Base-by-base conservation (phyloP, 2,329 filamentous ascomycete species). In the Microascus cirrosus region DNA sequence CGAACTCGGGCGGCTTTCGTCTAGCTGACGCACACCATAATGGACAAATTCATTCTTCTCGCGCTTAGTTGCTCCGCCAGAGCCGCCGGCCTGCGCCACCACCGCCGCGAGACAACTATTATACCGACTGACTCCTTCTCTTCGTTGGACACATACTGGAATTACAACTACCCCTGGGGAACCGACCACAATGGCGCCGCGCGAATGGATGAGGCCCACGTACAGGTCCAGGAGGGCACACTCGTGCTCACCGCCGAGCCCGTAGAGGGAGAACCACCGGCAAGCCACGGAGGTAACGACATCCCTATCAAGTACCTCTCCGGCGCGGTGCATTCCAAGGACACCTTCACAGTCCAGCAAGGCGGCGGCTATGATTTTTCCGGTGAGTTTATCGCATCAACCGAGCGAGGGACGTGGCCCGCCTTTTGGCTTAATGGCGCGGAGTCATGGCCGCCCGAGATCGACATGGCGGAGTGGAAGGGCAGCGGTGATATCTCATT, bases 391-490 rank as follows among this genome's bases (percentile, higher is more conserved):
- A 65, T 64, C 56, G 74, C 73, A 6, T 68, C 73, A 10, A 71
- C 71, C 1, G 65, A 65, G 1, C 66, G 70, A 59, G 74, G 77
- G 7, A 81, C 78, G 0, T 83, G 80, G 81, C 80, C 80, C 0
- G 80, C 80, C 0, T 83, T 83, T 62, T 83, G 80, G 80, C 67
- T 83, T 15, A 82, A 78, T 1, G 78, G 72, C 0, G 78, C 78
- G 0, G 65, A 78, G 52, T 71, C 73, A 0, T 83, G 81, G 80
- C 80, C 80, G 18, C 81, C 80, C 0, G 81, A 83, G 72, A 75
- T 83, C 58, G 80, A 83, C 64, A 73, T 83, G 67, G 80, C 80
- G 1, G 80, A 83, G 66, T 83, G 80, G 54, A 83, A 83, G 64
- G 80, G 80, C n/a, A 72, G 66, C 36, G 79, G 78, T 18, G 76